phyloP scores from a whole-genome alignment of 352 stramenopile genomes.

The Globisporangium abappressorium region DNA sequence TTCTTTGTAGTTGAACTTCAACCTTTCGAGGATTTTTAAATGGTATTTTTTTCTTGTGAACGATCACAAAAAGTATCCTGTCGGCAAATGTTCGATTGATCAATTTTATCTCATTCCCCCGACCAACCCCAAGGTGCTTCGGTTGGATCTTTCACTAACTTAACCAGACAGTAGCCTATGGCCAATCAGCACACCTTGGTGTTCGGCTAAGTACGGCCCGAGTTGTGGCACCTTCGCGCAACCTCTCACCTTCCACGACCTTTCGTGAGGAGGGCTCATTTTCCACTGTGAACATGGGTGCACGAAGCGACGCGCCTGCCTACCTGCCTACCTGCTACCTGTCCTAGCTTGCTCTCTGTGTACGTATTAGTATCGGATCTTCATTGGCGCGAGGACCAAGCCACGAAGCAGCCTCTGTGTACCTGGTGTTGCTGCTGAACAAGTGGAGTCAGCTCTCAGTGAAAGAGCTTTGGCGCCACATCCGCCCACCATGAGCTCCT shows the following conservation, averaged over 20 bases:
- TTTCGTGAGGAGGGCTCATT: neutral
- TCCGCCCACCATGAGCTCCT: slow-evolving; percentile 56
- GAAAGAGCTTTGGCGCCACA: neutral
- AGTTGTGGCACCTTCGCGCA: neutral
- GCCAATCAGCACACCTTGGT: neutral
- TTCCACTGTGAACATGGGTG: neutral
- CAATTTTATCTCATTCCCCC: too few relatives aligned
- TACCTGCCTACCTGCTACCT: too few relatives aligned
- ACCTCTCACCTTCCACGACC: neutral
- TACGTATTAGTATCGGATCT: slow-evolving; percentile 2
- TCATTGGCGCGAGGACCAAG: neutral
- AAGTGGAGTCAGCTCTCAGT: neutral
- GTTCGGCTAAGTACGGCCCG: neutral
- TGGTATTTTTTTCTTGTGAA: too few relatives aligned
- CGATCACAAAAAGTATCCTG: too few relatives aligned
- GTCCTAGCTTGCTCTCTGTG: neutral
- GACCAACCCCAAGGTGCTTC: too few relatives aligned
- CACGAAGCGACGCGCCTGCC: neutral
- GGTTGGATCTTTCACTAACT: too few relatives aligned
- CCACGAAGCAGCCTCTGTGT: neutral
- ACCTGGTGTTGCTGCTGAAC: neutral
- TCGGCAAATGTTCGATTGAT: too few relatives aligned
- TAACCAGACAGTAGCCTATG: too few relatives aligned
- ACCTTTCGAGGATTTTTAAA: too few relatives aligned
- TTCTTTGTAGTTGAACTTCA: too few relatives aligned